Evolutionary conservation across 228 moss, liverwort and hornwort genomes (phyloP).

Genomic region (Sphagnum fallax): DNA sequence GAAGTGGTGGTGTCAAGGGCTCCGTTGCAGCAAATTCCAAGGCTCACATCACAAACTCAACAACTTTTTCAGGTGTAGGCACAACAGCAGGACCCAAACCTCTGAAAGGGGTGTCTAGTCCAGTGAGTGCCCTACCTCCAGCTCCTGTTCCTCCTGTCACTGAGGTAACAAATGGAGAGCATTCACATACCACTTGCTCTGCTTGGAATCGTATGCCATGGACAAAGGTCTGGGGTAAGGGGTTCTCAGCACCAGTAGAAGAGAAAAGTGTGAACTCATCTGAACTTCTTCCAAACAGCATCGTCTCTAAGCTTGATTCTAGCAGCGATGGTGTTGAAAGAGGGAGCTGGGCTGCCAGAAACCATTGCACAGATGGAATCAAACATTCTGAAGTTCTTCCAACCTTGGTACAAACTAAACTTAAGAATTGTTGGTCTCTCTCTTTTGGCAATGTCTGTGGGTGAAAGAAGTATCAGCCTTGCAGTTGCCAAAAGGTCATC

Average conservation of each 20-base stretch:
- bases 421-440: too few relatives aligned
- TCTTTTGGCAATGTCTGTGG: too few relatives aligned
- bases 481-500: too few relatives aligned
- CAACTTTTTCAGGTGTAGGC: conserved; percentile 50
- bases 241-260: conserved; percentile 15
- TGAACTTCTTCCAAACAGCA: conserved; percentile 11
- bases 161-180: conserved; percentile 21
- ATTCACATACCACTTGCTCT: conserved; percentile 40
- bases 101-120: conserved; percentile 21
- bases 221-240: conserved; percentile 32
- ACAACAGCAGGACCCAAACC: conserved; percentile 30
- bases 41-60: conserved; percentile 27
- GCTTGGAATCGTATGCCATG: conserved; percentile 34
- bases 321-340: conserved; percentile 9
- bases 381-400: conserved; percentile 11
- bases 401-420: conserved; percentile 31
- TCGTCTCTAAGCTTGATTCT: conserved; percentile 12
- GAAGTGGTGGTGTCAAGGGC: conserved; percentile 16
- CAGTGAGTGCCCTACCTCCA: conserved; percentile 13
- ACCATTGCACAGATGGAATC: conserved; percentile 2
- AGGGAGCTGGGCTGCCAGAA: conserved; percentile 18
- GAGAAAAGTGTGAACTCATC: conserved; percentile 12
- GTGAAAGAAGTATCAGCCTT: too few relatives aligned
- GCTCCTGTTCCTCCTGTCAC: conserved; percentile 20
- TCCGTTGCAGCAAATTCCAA: conserved; percentile 25